Conservation (phyloP, 805 yeast genomes). For the Lipomyces yamadae region DNA sequence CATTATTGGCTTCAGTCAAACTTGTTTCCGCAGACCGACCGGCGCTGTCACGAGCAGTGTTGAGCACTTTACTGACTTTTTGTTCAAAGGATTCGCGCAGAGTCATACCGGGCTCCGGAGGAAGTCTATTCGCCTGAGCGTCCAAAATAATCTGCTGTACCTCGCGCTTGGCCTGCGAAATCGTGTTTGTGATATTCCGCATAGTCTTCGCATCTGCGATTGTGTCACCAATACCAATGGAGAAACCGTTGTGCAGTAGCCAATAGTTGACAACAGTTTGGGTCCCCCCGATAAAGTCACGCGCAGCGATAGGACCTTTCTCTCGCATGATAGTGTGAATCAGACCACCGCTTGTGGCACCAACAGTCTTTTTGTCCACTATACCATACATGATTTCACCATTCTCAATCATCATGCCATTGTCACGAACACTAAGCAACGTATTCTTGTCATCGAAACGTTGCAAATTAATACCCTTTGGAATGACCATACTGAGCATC, state of each 20-base stretch:
- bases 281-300: conserved; percentile 85
- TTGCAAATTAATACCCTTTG: conserved; percentile 92
- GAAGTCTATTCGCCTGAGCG: conserved; percentile 85
- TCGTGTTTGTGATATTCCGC: conserved; percentile 90
- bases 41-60: conserved; percentile 98
- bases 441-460: conserved; percentile 91
- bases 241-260: conserved; percentile 95
- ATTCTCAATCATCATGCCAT: conserved; percentile 92
- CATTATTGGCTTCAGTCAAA: conserved; percentile 91
- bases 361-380: conserved; percentile 96
- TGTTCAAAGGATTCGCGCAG: conserved; percentile 97
- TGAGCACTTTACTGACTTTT: conserved; percentile 90
- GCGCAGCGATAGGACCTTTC: conserved; percentile 90
- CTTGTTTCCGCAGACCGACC: conserved; percentile 98
- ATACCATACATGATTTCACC: conserved; percentile 98
- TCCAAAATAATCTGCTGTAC: conserved; percentile 92
- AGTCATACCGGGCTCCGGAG: conserved; percentile 99
- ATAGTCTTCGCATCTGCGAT: conserved; percentile 97
- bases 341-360: conserved; percentile 97
- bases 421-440: conserved; percentile 81
- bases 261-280: conserved; percentile 96
- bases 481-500: conserved; percentile 87
- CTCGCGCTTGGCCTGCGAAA: conserved; percentile 88
- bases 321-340: conserved; percentile 98
- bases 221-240: conserved; percentile 99